Evolutionary conservation across 1,284 basidiomycete species (phyloP), one percentile per base, ranked within the genome.

Genomic region (Dichomitus squalens): DNA sequence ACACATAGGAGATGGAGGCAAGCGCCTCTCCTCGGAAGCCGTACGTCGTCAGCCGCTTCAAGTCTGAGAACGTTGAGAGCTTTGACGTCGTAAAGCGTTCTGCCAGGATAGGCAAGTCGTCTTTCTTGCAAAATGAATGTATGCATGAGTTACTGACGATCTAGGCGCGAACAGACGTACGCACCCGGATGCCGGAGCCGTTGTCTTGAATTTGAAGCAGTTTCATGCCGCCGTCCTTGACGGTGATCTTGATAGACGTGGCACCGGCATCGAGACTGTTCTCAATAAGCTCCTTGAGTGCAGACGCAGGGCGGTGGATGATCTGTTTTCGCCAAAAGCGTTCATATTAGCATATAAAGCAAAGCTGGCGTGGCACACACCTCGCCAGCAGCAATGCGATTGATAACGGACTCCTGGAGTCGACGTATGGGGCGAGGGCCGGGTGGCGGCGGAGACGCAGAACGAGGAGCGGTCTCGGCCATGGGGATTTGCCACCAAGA

Each of bases 21-120:
- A 99, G 79, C 0, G 97, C 97, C 74, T 99, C 97, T 31, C 97
- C 97, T 54, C 97, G 85, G 72, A 99, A 99, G 1, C 97, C 97
- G 73, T 98, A 99, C 0, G 97, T 99, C 3, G 84, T 82, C 47
- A 99, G 81, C n/a, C 78, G 81, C 39, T 88, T 85, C 46, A 99
- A 74, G 70, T 99, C 97, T 9, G 91, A 88, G 69, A 96, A 99
- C 0, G 85, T 83, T 0, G 86, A 82, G 9, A 99, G 78, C 71
- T 99, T 99, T 3, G 95, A 97, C 0, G 97, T 99, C 9, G 97
- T 96, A 71, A 98, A 98, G 11, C 97, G 81, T 71, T 97, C 92
- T 49, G 96, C 96, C 1, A 99, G 82, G 16, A 99, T 88, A 0
- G 93, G 88, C 4, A 99, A 77, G 68, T 99, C 96, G 7, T 73